These are phyloP conservation scores for Coemansia sp. DNA, from an alignment of 192 early-diverging fungal species.

Conservation along the genomic window DNA sequence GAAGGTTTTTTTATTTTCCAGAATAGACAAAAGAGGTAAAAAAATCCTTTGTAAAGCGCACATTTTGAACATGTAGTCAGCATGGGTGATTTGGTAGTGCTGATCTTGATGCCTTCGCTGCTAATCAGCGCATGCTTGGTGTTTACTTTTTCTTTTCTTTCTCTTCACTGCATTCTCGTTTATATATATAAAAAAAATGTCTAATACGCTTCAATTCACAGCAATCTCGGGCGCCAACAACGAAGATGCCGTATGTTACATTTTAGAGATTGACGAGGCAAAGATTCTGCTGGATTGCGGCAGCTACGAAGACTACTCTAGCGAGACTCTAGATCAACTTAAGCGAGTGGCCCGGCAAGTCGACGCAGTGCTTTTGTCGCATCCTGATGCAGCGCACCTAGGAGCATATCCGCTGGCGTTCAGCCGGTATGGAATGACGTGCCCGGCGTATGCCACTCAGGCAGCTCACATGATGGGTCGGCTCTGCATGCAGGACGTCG, in stretches of 20 bases:
- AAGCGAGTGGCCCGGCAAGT: constrained; percentile 85
- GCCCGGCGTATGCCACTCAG: constrained; percentile 88
- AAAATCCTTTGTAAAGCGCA: no score
- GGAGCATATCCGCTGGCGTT: constrained; percentile 86
- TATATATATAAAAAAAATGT: constrained; percentile 21
- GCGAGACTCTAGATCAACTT: constrained; percentile 66
- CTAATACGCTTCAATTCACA: constrained; percentile 76
- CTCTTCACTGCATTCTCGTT: not conserved
- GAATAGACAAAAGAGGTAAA: no score
- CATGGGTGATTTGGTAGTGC: no score
- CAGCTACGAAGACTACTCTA: constrained; percentile 79
- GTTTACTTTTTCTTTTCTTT: constrained; percentile 10
- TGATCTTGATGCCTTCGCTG: no score
- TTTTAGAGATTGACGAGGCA: constrained; percentile 93
- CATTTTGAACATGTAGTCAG: no score
- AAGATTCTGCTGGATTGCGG: constrained; percentile 96
- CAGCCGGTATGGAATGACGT: constrained; percentile 76
- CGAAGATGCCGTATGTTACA: constrained; percentile 86
- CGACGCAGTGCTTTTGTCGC: constrained; percentile 88
- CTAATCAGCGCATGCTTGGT: no score
- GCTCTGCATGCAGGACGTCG: constrained; percentile 81
- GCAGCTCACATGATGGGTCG: constrained; percentile 92
- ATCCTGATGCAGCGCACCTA: constrained; percentile 86
- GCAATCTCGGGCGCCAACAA: constrained; percentile 84
- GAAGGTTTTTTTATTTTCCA: no score